phyloP scores from a whole-genome alignment of 768 basidiomycete genomes.

The Grammothele lineata region DNA sequence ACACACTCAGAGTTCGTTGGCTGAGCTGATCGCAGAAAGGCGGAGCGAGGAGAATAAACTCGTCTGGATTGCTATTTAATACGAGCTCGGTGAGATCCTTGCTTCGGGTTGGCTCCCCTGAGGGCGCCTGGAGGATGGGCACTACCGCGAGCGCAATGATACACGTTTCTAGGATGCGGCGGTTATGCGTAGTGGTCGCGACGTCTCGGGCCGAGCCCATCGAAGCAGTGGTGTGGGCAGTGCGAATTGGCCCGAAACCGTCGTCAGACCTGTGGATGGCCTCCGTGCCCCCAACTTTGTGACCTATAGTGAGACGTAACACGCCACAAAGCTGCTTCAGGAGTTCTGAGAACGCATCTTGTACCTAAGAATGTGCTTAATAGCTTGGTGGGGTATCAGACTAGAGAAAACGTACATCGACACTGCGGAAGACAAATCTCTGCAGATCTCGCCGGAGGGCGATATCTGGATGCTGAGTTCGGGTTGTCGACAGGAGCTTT shows the following conservation, averaged over 20 bases:
- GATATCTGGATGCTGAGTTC: conserved; percentile 8
- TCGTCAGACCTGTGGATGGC: no score
- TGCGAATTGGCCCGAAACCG: conserved; percentile 53
- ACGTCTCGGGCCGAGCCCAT: no score
- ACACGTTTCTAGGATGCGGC: conserved; percentile 46
- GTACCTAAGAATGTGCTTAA: conserved; percentile 38
- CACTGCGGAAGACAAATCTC: conserved; percentile 58
- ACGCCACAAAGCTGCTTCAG: conserved; percentile 34
- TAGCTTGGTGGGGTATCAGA: background rate
- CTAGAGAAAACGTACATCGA: conserved; percentile 50
- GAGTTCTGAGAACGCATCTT: conserved; percentile 38
- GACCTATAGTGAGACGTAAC: conserved; percentile 36
- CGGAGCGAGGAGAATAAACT: conserved; percentile 56
- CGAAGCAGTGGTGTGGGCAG: no score
- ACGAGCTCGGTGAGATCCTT: conserved; percentile 54
- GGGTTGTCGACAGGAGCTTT: conserved; percentile 23
- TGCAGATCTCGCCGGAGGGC: conserved; percentile 42
- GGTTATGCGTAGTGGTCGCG: conserved; percentile 3
- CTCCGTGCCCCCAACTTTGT: no score
- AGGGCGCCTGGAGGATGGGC: conserved; percentile 58
- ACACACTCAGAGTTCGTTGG: conserved; percentile 52
- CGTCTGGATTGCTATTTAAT: conserved; percentile 42
- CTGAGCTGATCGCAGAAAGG: conserved; percentile 52
- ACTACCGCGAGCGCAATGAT: conserved; percentile 56
- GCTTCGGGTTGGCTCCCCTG: conserved; percentile 58